These are phyloP conservation scores for Yarrowia galli DNA, from an alignment of 1,139 yeast species.

Conservation along the genomic window DNA sequence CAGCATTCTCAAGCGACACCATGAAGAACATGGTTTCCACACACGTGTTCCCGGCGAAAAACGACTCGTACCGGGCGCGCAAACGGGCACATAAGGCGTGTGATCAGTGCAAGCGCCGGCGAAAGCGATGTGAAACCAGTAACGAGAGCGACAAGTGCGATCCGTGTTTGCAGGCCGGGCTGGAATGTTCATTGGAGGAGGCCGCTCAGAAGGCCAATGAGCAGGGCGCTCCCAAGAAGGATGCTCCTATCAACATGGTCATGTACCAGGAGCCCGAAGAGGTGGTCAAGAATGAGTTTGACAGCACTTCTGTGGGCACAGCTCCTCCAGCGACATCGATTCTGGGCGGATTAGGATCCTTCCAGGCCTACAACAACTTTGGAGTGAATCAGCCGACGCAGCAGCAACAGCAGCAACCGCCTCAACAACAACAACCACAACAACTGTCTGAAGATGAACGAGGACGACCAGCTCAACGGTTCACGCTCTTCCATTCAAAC, in stretches of 20 bases:
- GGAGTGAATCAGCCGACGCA: neutral
- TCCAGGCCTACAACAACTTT: slow-evolving; percentile 18
- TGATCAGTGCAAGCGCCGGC: slow-evolving; percentile 57
- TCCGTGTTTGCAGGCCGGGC: slow-evolving; percentile 49
- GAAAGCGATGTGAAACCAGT: slow-evolving; percentile 50
- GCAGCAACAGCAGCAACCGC: neutral
- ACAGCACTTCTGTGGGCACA: no score
- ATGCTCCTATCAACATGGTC: slow-evolving; percentile 16
- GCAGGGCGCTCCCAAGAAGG: neutral
- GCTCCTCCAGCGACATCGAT: neutral
- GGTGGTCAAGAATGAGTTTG: slow-evolving; percentile 20
- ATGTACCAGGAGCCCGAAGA: slow-evolving; percentile 37
- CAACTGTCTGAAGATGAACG: slow-evolving; percentile 13
- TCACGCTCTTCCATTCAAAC: slow-evolving; percentile 25
- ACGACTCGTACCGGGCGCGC: slow-evolving; percentile 60
- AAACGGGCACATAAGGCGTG: slow-evolving; percentile 64
- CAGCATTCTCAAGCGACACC: neutral
- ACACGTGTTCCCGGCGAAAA: slow-evolving; percentile 68
- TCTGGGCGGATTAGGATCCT: slow-evolving; percentile 15
- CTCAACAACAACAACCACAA: neutral
- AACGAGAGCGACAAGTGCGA: slow-evolving; percentile 47
- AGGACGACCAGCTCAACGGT: slow-evolving; percentile 20
- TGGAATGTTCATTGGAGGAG: slow-evolving; percentile 50
- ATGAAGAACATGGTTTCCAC: slow-evolving; percentile 45
- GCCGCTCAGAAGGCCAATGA: slow-evolving; percentile 32